Conservation (phyloP, 2,329 filamentous ascomycete genomes). For the Huntiella abstrusa region DNA sequence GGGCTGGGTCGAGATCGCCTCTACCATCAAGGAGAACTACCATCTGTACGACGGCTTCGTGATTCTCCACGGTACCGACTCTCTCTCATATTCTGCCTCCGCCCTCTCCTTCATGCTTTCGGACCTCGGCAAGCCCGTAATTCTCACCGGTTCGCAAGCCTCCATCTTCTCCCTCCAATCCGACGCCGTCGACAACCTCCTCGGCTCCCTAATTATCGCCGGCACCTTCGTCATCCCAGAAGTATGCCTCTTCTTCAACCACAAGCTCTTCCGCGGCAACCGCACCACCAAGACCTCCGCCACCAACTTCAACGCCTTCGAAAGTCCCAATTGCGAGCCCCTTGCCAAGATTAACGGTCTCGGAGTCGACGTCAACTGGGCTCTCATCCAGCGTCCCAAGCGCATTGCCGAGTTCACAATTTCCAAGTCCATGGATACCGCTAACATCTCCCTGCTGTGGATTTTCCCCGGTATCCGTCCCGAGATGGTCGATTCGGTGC, state of each 20-base stretch:
- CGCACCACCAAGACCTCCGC: conserved; percentile 75
- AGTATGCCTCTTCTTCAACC: conserved; percentile 86
- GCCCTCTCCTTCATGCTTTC: conserved; percentile 86
- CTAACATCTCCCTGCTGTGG: conserved; percentile 75
- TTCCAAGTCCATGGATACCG: conserved; percentile 58
- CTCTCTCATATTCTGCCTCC: conserved; percentile 72
- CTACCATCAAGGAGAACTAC: conserved; percentile 68
- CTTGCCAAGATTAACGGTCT: conserved; percentile 66
- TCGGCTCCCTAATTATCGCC: conserved; percentile 74
- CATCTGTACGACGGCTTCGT: conserved; percentile 80
- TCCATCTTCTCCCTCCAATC: conserved; percentile 83
- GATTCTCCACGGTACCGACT: conserved; percentile 79
- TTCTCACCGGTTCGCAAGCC: conserved; percentile 66
- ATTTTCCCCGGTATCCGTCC: conserved; percentile 86
- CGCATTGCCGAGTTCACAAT: conserved; percentile 56
- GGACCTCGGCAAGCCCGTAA: conserved; percentile 77
- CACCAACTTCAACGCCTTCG: conserved; percentile 72
- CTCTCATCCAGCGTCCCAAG: conserved; percentile 54
- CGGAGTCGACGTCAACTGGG: conserved; percentile 66
- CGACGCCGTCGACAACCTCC: conserved; percentile 77
- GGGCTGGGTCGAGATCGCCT: conserved; percentile 72
- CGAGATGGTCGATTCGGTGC: conserved; percentile 78
- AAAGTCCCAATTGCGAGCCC: conserved; percentile 68
- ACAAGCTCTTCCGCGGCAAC: conserved; percentile 77
- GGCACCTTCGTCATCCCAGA: conserved; percentile 87